These are phyloP conservation scores for Ichthyophthirius multifiliis DNA, from an alignment of 169 alveolate genomes.

Conservation along the genomic window DNA sequence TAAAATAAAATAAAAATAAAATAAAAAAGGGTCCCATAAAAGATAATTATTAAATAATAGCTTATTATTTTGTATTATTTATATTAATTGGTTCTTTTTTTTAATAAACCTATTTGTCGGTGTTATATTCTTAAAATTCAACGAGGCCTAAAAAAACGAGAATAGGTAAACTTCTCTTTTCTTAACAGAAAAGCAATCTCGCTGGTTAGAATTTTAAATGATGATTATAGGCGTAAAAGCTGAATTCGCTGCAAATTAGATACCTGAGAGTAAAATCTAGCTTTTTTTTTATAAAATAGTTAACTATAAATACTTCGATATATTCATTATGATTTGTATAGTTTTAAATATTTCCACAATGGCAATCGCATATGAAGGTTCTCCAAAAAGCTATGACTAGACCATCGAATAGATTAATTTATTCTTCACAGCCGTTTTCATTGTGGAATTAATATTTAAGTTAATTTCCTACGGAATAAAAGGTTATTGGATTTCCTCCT, in stretches of 20 bases:
- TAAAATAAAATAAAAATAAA: constrained; percentile 15
- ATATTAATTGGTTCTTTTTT: constrained; percentile 70
- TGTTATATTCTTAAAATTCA: constrained; percentile 77
- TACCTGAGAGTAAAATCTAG: constrained; percentile 16
- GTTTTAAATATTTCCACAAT: constrained; percentile 72
- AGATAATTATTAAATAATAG: constrained; percentile 42
- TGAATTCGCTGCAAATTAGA: not conserved
- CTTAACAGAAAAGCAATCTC: constrained; percentile 37
- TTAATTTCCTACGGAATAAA: constrained; percentile 54
- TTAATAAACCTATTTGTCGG: constrained; percentile 78
- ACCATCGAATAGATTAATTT: constrained; percentile 52
- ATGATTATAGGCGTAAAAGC: constrained; percentile 69
- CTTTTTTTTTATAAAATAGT: constrained; percentile 8
- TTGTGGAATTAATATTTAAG: constrained; percentile 62
- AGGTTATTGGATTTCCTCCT: constrained; percentile 54
- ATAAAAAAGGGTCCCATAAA: constrained; percentile 52
- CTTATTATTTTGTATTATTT: constrained; percentile 61
- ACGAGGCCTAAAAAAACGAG: constrained; percentile 77
- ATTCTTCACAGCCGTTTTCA: constrained; percentile 60
- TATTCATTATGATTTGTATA: constrained; percentile 69
- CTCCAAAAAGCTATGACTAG: constrained; percentile 38
- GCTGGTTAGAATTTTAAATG: constrained; percentile 71
- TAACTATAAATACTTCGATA: constrained; percentile 49
- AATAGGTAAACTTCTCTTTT: constrained; percentile 42
- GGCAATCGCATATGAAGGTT: constrained; percentile 77